Evolutionary conservation across 2,329 filamentous ascomycete species (phyloP), one percentile per base, ranked within the genome.

Genomic region (Colletotrichum sp.): DNA sequence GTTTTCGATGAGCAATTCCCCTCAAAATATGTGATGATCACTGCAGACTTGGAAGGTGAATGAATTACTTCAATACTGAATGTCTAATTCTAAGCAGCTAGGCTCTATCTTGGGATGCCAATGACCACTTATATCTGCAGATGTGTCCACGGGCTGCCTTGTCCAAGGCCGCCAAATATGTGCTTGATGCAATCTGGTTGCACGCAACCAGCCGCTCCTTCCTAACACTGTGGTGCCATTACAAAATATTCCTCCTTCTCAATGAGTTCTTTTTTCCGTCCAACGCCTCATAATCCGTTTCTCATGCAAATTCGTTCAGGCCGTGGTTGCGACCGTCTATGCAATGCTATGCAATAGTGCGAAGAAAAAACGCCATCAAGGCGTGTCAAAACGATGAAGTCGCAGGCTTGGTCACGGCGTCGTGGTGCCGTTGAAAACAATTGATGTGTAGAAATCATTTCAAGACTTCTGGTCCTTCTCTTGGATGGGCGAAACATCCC

Each of bases 221-320:
- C 43, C 60, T 18, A 43, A 28, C 43, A 66, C 56, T 32, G 18
- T 48, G 52, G 68, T 71, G 65, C 65, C 65, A 67, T 67, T 67
- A 67, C 43, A 67, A 36, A 26, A 52, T 55, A 18, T 30, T 8
- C 26, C 18, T 48, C 15, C 60, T 26, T 62, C 62, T 52, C 56
- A 55, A 28, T 10, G 30, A 38, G 12, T 18, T 34, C 10, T n/a
- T 60, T 56, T 43, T 24, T 4, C 62, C 66, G 30, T 16, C 73
- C 21, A 77, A 77, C 73, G 76, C 76, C 73, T 73, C 60, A 70
- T 77, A 55, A 75, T 73, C 66, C 70, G 38, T 76, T 58, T 56
- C 64, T 77, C 76, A 76, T 77, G 70, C 36, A 66, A 58, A 26
- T 71, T 77, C 73, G 70, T 77, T 28, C 66, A 66, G 70, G 32